Conservation (phyloP, 768 basidiomycete species). For the Albatrellus ellisii region DNA sequence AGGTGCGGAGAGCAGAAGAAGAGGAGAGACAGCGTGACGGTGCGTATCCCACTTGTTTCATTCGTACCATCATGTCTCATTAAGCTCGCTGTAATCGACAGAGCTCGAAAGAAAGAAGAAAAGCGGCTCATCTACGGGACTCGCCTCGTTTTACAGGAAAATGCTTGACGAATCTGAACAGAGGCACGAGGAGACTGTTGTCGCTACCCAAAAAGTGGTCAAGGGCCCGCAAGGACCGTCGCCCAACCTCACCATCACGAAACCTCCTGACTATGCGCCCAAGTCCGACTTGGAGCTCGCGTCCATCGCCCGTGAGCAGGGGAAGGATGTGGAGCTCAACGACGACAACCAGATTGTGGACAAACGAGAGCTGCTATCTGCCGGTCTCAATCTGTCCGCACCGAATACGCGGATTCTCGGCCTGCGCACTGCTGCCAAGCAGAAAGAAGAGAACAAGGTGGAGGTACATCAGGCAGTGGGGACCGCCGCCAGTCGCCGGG, state of each 20-base stretch:
- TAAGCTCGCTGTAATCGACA: slow-evolving; percentile 8
- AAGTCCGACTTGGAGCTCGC: slow-evolving; percentile 69
- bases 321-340: slow-evolving; percentile 84
- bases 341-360: slow-evolving; percentile 98
- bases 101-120: slow-evolving; percentile 49
- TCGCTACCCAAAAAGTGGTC: slow-evolving; percentile 49
- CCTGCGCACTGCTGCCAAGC: slow-evolving; percentile 17
- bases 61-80: background rate
- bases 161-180: slow-evolving; percentile 69
- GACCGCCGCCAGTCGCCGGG: slow-evolving; percentile 61
- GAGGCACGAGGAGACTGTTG: slow-evolving; percentile 78
- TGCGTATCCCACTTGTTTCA: slow-evolving; percentile 22
- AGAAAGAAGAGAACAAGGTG: slow-evolving; percentile 20
- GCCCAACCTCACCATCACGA: slow-evolving; percentile 64
- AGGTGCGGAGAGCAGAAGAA: slow-evolving; percentile 81
- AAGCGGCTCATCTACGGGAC: slow-evolving; percentile 48
- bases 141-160: slow-evolving; percentile 75
- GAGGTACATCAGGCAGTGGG: slow-evolving; percentile 70
- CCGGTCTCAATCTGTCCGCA: slow-evolving; percentile 83
- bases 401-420: slow-evolving; percentile 69
- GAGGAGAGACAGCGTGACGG: slow-evolving; percentile 87
- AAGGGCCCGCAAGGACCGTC: slow-evolving; percentile 49
- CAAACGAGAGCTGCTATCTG: slow-evolving; percentile 81
- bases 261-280: slow-evolving; percentile 49
- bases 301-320: slow-evolving; percentile 51